phyloP scores from a whole-genome alignment of 2,329 filamentous ascomycete genomes.

The Paramyrothecium sp. region DNA sequence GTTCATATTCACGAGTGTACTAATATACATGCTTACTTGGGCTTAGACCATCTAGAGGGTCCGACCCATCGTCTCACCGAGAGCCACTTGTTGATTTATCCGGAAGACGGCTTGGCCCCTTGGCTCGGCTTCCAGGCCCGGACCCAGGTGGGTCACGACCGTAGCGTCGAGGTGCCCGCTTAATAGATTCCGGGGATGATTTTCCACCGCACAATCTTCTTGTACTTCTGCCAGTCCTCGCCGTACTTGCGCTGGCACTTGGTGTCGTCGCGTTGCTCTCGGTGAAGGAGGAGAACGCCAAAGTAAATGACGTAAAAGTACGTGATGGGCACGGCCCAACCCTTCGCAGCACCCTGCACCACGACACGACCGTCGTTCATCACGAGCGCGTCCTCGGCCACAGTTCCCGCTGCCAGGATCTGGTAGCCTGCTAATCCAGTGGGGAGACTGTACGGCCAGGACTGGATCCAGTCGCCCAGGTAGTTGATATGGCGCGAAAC shows the following conservation, averaged over 20 bases:
- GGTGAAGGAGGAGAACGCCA: slow-evolving; percentile 79
- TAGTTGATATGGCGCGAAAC: slow-evolving; percentile 93
- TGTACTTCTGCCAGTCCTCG: slow-evolving; percentile 88
- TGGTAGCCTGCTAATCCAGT: slow-evolving; percentile 82
- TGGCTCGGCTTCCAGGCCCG: neutral
- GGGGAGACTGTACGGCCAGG: slow-evolving; percentile 86
- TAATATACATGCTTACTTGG: too few relatives aligned
- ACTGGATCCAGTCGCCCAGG: slow-evolving; percentile 90
- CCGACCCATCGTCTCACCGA: too few relatives aligned
- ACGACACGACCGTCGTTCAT: slow-evolving; percentile 62
- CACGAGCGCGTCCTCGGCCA: slow-evolving; percentile 52
- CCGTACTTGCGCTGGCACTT: slow-evolving; percentile 93
- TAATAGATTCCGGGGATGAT: slow-evolving; percentile 87
- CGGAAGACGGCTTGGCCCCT: neutral
- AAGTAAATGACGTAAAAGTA: slow-evolving; percentile 97
- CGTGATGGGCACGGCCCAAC: slow-evolving; percentile 84
- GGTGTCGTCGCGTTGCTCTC: slow-evolving; percentile 83
- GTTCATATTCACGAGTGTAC: too few relatives aligned
- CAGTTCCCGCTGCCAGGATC: slow-evolving; percentile 56
- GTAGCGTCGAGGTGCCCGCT: neutral
- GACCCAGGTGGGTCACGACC: neutral
- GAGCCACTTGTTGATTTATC: too few relatives aligned
- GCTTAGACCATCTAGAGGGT: too few relatives aligned
- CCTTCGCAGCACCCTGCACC: slow-evolving; percentile 69
- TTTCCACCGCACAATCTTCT: slow-evolving; percentile 73